Evolutionary conservation across 225 moss, liverwort and hornwort species (phyloP).

Genomic region (Polytrichum commune): DNA sequence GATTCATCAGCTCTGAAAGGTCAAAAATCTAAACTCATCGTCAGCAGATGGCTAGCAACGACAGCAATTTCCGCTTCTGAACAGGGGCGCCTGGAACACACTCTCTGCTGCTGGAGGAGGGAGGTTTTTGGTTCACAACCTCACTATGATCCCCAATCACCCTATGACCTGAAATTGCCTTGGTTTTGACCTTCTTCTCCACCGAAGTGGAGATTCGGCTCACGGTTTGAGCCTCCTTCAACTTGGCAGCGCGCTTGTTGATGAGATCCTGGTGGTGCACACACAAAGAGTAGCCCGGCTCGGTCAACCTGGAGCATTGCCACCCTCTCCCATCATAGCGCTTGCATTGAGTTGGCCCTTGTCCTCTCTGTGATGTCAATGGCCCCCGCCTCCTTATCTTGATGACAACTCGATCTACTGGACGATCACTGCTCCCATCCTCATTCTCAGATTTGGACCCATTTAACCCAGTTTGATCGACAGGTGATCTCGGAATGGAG

Average conservation of each 20-base stretch:
- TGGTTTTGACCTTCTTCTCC: neutral
- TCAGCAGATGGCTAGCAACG: slow-evolving; percentile 25
- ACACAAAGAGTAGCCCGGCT: slow-evolving; percentile 55
- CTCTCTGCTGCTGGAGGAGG: neutral
- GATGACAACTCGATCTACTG: slow-evolving; percentile 3
- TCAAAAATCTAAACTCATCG: too few species aligned
- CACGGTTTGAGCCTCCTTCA: slow-evolving; percentile 49
- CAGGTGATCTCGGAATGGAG: neutral
- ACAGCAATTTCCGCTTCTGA: slow-evolving; percentile 50
- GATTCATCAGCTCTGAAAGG: too few species aligned
- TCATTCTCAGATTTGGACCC: neutral
- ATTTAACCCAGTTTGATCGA: neutral
- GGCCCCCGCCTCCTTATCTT: slow-evolving; percentile 39
- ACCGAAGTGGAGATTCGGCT: slow-evolving; percentile 16
- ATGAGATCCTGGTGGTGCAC: slow-evolving; percentile 58
- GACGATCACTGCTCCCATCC: neutral
- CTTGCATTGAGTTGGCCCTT: slow-evolving; percentile 57
- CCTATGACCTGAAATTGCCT: neutral
- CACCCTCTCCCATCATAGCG: slow-evolving; percentile 57
- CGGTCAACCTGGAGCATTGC: slow-evolving; percentile 57
- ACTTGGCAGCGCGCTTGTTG: slow-evolving; percentile 59
- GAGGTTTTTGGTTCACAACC: neutral
- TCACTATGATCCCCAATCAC: neutral
- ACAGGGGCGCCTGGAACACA: slow-evolving; percentile 17
- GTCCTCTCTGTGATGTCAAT: slow-evolving; percentile 49